Base-by-base conservation (phyloP, 306 rosid species). In the Pterocarpus santalinus region DNA sequence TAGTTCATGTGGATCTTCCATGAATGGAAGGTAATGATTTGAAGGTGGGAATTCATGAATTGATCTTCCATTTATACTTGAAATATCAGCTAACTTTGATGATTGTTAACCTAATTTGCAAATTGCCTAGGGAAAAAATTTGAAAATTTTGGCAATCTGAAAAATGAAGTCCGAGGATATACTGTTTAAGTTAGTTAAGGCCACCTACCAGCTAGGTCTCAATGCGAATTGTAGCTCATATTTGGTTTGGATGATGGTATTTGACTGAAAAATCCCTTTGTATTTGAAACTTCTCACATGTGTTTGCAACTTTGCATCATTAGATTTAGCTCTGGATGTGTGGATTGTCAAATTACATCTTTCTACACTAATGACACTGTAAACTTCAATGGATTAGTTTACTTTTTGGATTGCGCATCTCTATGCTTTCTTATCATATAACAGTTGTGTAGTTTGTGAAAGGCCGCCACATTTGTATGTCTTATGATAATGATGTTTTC, bases 11-110 rank as follows among this genome's bases (percentile, higher is more conserved):
- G 15, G 55, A 65, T 73, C 17, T 81, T n/a, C 10, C 43, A 60
- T 28, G 51, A 73, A 15, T 65, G 75, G 80, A 73, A 81, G 74
- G 74, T 43, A 12, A 41, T 81, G 43, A 55, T 56, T 77, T 55
- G 49, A 36, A 71, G 8, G n/a, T 64, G 67, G 4, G 73, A 73
- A 2, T 32, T 73, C 28, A 22, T 22, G 28, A 22, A 22, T 22
- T 0, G 28, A 22, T 22, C 28, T 16, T 3, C 44, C 32, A 9
- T 56, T 78, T 68, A 22, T 57, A 55, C 14, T 39, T 47, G 4
- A 28, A 51, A 2, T 69, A 22, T 67, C 1, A n/a, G 35, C 66
- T 49, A 49, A 47, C 30, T 76, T 62, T 61, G 58, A 7, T 69
- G 57, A 76, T 69, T 47, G 12, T 8, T 17, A 69, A 68, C 53